Evolutionary conservation across 129 eudicot species (phyloP).

Genomic region (Kitagawia praeruptora): DNA sequence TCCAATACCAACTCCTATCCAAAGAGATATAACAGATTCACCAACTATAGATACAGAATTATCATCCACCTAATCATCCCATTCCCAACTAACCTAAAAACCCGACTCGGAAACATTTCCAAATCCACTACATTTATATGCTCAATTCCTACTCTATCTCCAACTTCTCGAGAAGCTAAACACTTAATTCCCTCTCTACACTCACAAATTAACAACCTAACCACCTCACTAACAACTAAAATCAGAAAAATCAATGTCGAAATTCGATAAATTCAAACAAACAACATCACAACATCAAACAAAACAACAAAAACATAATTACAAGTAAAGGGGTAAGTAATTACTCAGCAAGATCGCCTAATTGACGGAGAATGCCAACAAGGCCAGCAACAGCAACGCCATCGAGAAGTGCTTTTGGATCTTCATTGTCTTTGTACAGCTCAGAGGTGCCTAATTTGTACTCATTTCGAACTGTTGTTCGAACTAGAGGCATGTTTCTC

Average conservation of each 20-base stretch:
- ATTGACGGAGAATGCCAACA: conserved; percentile 91
- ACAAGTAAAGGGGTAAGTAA: neutral
- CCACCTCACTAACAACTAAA: neutral
- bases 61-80: too few species aligned
- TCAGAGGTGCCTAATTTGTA: conserved; percentile 74
- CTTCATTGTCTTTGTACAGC: conserved; percentile 55
- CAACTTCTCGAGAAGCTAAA: too few species aligned
- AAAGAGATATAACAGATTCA: too few species aligned
- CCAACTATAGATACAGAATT: neutral
- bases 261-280: neutral
- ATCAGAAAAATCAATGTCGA: neutral
- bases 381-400: conserved; percentile 97
- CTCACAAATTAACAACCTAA: neutral
- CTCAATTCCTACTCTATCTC: too few species aligned
- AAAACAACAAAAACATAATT: neutral
- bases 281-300: neutral
- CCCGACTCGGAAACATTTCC: neutral
- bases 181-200: neutral
- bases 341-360: conserved; percentile 96
- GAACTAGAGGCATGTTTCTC: conserved; percentile 65
- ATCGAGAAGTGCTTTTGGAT: conserved; percentile 83
- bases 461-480: conserved; percentile 78
- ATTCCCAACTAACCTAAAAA: too few species aligned
- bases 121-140: neutral
- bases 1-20: neutral